These are phyloP conservation scores for Fusarium luffae DNA, from an alignment of 2,329 filamentous ascomycete genomes.

Conservation along the genomic window DNA sequence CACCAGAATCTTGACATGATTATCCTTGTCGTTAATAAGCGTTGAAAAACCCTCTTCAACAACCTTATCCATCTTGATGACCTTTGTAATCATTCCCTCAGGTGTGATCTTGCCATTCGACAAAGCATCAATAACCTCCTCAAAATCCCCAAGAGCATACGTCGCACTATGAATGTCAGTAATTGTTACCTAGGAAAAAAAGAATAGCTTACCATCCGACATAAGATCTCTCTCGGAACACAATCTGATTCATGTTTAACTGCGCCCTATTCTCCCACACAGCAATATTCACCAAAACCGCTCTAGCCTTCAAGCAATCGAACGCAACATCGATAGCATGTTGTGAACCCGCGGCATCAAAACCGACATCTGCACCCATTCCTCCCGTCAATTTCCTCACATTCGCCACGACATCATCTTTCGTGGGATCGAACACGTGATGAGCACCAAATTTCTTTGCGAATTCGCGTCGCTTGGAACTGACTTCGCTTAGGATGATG, in stretches of 20 bases:
- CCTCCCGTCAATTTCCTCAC: constrained; percentile 6
- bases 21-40: constrained; percentile 17
- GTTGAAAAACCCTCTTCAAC: constrained; percentile 19
- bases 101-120: constrained; percentile 7
- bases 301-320: constrained; percentile 16
- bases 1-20: constrained; percentile 25
- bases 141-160: constrained; percentile 10
- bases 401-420: constrained; percentile 19
- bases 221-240: constrained; percentile 21
- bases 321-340: constrained; percentile 16
- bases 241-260: constrained; percentile 26
- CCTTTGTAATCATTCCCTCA: constrained; percentile 23
- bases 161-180: too few species aligned
- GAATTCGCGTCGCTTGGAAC: constrained; percentile 15
- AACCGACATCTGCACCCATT: constrained; percentile 9
- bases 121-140: constrained; percentile 20
- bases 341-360: constrained; percentile 12
- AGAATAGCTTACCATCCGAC: constrained; percentile 10
- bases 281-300: constrained; percentile 12
- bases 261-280: constrained; percentile 23
- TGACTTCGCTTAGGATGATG: constrained; percentile 21
- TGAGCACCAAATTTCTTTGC: constrained; percentile 23
- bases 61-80: constrained; percentile 24
- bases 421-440: constrained; percentile 17
- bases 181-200: too few species aligned